phyloP scores from a whole-genome alignment of 2,329 filamentous ascomycete genomes.

The Colletotrichum brevisporum region DNA sequence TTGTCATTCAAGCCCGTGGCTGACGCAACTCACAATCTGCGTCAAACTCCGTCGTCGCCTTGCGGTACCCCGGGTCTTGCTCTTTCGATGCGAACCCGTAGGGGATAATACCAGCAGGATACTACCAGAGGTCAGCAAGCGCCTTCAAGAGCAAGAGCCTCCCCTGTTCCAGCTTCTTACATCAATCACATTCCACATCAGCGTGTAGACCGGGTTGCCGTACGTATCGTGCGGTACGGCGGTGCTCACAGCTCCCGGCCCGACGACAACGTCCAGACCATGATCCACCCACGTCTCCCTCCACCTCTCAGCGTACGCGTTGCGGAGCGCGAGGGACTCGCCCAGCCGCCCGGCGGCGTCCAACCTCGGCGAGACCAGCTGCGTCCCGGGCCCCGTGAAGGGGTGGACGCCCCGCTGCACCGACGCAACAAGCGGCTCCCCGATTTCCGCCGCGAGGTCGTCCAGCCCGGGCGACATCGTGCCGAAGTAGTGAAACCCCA shows the following conservation, averaged over 20 bases:
- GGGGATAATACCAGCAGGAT: constrained; percentile 64
- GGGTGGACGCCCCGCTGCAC: constrained; percentile 46
- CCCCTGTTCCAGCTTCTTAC: constrained; percentile 49
- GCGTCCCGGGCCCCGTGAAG: constrained; percentile 46
- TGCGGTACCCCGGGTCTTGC: constrained; percentile 51
- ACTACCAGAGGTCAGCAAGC: constrained; percentile 48
- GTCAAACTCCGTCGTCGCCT: constrained; percentile 45
- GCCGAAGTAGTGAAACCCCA: constrained; percentile 57
- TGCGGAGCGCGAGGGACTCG: constrained; percentile 54
- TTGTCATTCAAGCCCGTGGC: neutral
- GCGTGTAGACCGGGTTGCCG: constrained; percentile 60
- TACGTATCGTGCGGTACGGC: constrained; percentile 67
- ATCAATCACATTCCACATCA: constrained; percentile 66
- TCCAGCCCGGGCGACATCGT: constrained; percentile 49
- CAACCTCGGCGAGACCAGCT: constrained; percentile 47
- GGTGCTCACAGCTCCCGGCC: constrained; percentile 62
- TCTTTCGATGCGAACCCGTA: constrained; percentile 57
- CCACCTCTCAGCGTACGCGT: constrained; percentile 54
- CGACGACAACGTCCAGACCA: constrained; percentile 65
- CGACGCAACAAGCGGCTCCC: constrained; percentile 60
- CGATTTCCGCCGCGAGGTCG: constrained; percentile 48
- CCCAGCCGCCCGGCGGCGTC: constrained; percentile 55
- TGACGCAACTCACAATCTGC: constrained; percentile 52
- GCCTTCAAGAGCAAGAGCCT: neutral
- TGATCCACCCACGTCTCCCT: constrained; percentile 57